Base-by-base conservation (phyloP, 2,329 filamentous ascomycete genomes). In the Calonectria leucothoes region DNA sequence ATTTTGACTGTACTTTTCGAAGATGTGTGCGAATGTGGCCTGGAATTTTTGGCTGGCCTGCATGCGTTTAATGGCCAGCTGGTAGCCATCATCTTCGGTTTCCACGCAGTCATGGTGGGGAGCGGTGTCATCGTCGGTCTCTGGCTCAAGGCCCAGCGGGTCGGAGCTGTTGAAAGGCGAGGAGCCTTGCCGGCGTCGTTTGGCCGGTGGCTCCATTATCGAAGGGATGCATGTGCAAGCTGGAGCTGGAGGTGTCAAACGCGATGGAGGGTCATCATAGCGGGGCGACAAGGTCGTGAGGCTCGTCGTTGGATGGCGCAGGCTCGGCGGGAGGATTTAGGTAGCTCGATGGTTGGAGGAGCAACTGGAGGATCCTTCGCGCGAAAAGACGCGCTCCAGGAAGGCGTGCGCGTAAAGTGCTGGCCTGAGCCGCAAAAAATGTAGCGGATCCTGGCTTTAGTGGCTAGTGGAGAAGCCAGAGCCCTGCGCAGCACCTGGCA, bases 21-120 rank as follows among this genome's bases (percentile, higher is more conserved):
- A 98, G 69, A 98, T 98, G 70, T 91, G 88, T 81, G 98, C 95
- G 82, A 98, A 97, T 6, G 92, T 92, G n/a, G 92, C 93, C 82
- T 97, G 96, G 49, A 98, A 89, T 72, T 92, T 92, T 75, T 89
- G 86, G 74, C 94, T 92, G 71, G 95, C 94, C 69, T 89, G 88
- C 64, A 91, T 89, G 76, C 94, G 90, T 61, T 90, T 91, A 73
- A 90, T 86, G 57, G 91, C 87, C 20, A 95, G 85, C 69, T 91
- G 88, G 74, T 89, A 87, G 66, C 89, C 86, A 20, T 90, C 87
- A 72, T 92, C 88, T 37, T 88, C 87, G 12, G 42, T 33, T 52
- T 63, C 29, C 31, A 35, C 33, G 27, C 51, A 29, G 84, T 77
- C 70, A 45, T 75, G 73, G 4, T 76, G 76, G 29, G 85, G 82